phyloP scores from a whole-genome alignment of 805 yeast species.

The Blastobotrys parvus region DNA sequence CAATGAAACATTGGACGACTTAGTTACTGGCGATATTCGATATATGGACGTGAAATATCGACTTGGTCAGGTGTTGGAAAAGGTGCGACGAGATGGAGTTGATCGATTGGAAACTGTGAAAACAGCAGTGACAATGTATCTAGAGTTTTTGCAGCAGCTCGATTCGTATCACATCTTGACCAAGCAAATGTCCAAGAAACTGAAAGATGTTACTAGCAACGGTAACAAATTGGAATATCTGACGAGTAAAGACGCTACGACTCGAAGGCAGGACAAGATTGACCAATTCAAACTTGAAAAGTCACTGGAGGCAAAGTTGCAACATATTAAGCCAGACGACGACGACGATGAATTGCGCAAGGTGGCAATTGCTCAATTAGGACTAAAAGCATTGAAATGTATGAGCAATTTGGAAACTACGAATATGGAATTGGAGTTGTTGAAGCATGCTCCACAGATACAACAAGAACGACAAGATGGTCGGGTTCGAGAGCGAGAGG shows the following conservation, averaged over 20 bases:
- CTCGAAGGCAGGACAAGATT: conserved; percentile 63
- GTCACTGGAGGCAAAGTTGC: conserved; percentile 39
- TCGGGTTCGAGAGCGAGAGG: not conserved
- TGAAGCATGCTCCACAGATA: conserved; percentile 37
- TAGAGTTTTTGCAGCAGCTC: conserved; percentile 18
- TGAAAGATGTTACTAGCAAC: conserved; percentile 8
- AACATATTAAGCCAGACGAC: conserved; percentile 12
- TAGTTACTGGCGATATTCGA: conserved; percentile 54
- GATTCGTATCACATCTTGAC: conserved; percentile 20
- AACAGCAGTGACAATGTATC: conserved; percentile 17
- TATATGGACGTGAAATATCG: conserved; percentile 54
- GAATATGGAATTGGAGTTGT: conserved; percentile 57
- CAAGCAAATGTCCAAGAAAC: conserved; percentile 4
- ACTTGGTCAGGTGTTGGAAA: conserved; percentile 37
- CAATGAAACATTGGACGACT: conserved; percentile 65
- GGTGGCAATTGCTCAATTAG: conserved; percentile 48
- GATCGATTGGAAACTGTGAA: conserved; percentile 15
- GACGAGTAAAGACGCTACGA: conserved; percentile 29
- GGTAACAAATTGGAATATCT: conserved; percentile 7
- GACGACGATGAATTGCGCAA: conserved; percentile 62
- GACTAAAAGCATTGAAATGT: conserved; percentile 42
- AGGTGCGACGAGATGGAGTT: conserved; percentile 9
- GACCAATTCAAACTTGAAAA: conserved; percentile 56
- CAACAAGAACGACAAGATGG: not conserved
- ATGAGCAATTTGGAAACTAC: conserved; percentile 50